Evolutionary conservation across 106 monocot genomes (phyloP).

Genomic region (Allium cepa): DNA sequence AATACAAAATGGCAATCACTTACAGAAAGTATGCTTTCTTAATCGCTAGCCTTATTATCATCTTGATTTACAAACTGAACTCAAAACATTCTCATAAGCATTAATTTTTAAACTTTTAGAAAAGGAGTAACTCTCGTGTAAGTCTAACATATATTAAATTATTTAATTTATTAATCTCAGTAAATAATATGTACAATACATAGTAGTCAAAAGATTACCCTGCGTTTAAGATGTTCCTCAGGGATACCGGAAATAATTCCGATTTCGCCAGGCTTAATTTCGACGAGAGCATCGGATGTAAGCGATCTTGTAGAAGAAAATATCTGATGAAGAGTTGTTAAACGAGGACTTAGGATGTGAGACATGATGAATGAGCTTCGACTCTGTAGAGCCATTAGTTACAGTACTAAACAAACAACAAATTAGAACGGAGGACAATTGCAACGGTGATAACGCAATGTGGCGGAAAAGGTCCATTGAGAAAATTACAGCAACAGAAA

Average conservation of each 20-base stretch:
- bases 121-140: too few relatives aligned
- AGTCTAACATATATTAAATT: too few relatives aligned
- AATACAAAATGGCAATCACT: too few relatives aligned
- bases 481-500: background rate
- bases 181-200: too few relatives aligned
- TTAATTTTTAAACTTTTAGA: too few relatives aligned
- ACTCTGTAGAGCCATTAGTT: conserved; percentile 25
- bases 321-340: conserved; percentile 4
- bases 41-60: too few relatives aligned
- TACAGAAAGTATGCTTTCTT: too few relatives aligned
- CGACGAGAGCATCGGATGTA: conserved; percentile 66
- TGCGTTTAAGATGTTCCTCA: conserved; percentile 61
- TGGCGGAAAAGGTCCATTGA: background rate
- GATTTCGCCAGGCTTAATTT: conserved; percentile 80
- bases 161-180: too few relatives aligned
- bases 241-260: conserved; percentile 90
- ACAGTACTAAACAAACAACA: background rate
- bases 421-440: too few relatives aligned
- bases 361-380: conserved; percentile 16
- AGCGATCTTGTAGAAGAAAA: conserved; percentile 25
- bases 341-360: conserved; percentile 10
- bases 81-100: too few relatives aligned
- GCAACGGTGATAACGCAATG: background rate
- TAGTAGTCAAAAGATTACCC: conserved; percentile 21
- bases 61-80: too few relatives aligned